Conservation (phyloP, 2,329 filamentous ascomycete species). For the Bipolaris victoriae region DNA sequence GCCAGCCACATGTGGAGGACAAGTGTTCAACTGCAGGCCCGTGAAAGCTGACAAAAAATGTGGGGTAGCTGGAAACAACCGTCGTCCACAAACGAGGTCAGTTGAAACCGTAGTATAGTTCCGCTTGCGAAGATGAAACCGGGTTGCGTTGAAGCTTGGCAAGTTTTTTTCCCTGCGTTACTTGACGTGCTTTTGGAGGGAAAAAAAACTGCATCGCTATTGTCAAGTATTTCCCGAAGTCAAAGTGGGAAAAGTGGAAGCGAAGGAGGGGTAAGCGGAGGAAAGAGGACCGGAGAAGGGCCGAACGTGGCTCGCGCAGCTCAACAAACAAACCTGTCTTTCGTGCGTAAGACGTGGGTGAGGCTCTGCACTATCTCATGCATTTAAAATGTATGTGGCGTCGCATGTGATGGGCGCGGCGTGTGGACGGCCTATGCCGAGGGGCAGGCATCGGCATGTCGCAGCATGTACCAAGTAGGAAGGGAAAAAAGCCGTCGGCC, state of each 20-base stretch:
- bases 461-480: conserved; percentile 5
- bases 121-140: conserved; percentile 4
- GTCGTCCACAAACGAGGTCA: background rate
- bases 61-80: conserved; percentile 10
- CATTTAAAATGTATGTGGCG: background rate
- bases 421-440: conserved; percentile 10
- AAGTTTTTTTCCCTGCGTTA: conserved; percentile 4
- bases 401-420: conserved; percentile 11
- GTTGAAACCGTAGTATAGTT: conserved; percentile 6
- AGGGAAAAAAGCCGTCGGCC: conserved; percentile 3
- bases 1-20: conserved; percentile 12
- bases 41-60: conserved; percentile 12
- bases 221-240: conserved; percentile 13
- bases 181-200: background rate
- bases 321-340: conserved; percentile 17
- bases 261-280: conserved; percentile 20
- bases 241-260: conserved; percentile 9
- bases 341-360: conserved; percentile 8
- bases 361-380: conserved; percentile 15
- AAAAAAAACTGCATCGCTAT: background rate
- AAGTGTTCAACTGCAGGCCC: conserved; percentile 14
- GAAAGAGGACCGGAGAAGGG: conserved; percentile 16
- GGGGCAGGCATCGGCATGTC: conserved; percentile 14
- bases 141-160: conserved; percentile 6
- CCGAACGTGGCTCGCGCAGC: conserved; percentile 16